A percentile compares a stretch with the other conserved stretches of the same genome.
Conservation (phyloP, 768 basidiomycete species). For the Hygrophoropsis aurantiaca region DNA sequence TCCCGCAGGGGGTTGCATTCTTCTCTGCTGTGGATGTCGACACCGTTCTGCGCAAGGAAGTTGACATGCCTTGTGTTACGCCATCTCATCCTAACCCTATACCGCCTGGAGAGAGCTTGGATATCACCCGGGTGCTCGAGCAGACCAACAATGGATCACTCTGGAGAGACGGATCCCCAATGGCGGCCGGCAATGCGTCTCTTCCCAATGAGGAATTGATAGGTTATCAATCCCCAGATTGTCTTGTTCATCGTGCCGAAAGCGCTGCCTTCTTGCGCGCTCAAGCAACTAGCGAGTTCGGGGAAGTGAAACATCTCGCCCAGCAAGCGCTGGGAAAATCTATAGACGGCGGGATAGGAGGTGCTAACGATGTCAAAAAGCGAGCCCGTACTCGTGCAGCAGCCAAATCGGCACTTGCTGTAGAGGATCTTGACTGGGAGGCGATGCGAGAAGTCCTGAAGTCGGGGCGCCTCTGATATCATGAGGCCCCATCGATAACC, state of each 20-base stretch:
- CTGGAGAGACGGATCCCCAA: slow-evolving; percentile 55
- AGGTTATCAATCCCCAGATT: slow-evolving; percentile 58
- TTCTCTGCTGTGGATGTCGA: slow-evolving; percentile 97
- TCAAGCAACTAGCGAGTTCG: slow-evolving; percentile 71
- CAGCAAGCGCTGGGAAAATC: slow-evolving; percentile 48
- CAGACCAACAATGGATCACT: slow-evolving; percentile 73
- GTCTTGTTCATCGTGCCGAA: slow-evolving; percentile 62
- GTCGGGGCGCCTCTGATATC: background rate
- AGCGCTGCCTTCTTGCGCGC: slow-evolving; percentile 71
- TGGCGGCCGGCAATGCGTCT: slow-evolving; percentile 36
- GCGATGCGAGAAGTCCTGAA: slow-evolving; percentile 24
- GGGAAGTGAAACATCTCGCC: slow-evolving; percentile 69
- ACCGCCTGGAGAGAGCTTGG: slow-evolving; percentile 83
- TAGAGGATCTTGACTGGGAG: slow-evolving; percentile 18
- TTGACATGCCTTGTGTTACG: slow-evolving; percentile 93
- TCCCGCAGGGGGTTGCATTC: slow-evolving; percentile 94
- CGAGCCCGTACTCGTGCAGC: background rate
- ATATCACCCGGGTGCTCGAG: slow-evolving; percentile 62
- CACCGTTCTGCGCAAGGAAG: slow-evolving; percentile 88
- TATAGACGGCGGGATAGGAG: slow-evolving; percentile 30
- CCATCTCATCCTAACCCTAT: slow-evolving; percentile 86
- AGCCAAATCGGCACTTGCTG: slow-evolving; percentile 7
- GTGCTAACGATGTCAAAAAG: slow-evolving; percentile 23
- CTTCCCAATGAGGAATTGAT: slow-evolving; percentile 4
- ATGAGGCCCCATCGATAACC: too few species aligned